Conservation (phyloP, 805 yeast species). For the Jamesozyma lodderae region DNA sequence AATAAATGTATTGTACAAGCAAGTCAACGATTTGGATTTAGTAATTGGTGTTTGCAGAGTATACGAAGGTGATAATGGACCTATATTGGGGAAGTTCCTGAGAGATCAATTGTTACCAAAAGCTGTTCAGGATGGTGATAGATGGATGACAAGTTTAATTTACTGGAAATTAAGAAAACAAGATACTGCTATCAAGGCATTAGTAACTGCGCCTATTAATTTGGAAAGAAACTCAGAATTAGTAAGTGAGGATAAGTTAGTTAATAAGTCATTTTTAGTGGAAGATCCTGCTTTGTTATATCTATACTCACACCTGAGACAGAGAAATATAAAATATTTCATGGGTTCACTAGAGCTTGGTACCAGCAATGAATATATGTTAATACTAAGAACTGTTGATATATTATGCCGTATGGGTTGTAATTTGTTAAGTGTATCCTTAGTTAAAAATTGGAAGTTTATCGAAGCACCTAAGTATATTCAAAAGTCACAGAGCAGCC, state of each 20-base stretch:
- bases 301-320: conserved; percentile 54
- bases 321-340: conserved; percentile 40
- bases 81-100: conserved; percentile 42
- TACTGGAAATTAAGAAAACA: conserved; percentile 54
- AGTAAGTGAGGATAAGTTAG: conserved; percentile 28
- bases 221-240: conserved; percentile 24
- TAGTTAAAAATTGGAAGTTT: conserved; percentile 65
- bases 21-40: conserved; percentile 58
- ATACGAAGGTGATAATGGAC: conserved; percentile 55
- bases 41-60: conserved; percentile 78
- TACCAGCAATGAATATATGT: conserved; percentile 45
- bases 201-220: conserved; percentile 47
- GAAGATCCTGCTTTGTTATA: conserved; percentile 79
- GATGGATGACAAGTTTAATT: conserved; percentile 79
- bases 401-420: conserved; percentile 88
- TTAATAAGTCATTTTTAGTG: conserved; percentile 39
- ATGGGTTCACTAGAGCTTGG: conserved; percentile 38
- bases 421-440: conserved; percentile 58
- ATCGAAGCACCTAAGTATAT: conserved; percentile 9
- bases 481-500: background rate
- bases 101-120: conserved; percentile 42
- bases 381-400: conserved; percentile 51
- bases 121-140: conserved; percentile 54
- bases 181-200: conserved; percentile 49
- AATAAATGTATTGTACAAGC: conserved; percentile 59